phyloP scores from a whole-genome alignment of 208 protist species.

The Acanthamoeba polyphaga region DNA sequence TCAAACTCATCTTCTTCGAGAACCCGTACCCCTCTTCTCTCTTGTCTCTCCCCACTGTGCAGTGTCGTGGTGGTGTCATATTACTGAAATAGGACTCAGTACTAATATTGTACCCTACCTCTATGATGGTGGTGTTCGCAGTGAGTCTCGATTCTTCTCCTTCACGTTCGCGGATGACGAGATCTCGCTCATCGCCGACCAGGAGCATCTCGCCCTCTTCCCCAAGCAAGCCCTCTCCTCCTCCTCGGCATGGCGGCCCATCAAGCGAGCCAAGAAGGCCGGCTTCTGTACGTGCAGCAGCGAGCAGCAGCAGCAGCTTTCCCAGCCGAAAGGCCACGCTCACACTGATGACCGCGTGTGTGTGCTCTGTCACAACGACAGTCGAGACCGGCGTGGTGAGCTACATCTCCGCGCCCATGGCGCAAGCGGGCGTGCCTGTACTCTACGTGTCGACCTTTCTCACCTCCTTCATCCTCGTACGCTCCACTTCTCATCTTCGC shows the following conservation, averaged over 20 bases:
- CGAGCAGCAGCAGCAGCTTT: background rate
- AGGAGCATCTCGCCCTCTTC: slow-evolving; percentile 38
- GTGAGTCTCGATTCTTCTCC: slow-evolving; percentile 58
- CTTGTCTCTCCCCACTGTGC: background rate
- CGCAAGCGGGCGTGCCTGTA: slow-evolving; percentile 46
- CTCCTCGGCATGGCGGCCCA: slow-evolving; percentile 25
- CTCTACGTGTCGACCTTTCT: slow-evolving; percentile 67
- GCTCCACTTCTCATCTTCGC: background rate
- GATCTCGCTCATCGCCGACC: slow-evolving; percentile 70
- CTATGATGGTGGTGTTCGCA: background rate
- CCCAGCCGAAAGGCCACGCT: no score
- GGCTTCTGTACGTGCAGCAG: slow-evolving; percentile 74
- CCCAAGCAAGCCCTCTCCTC: background rate
- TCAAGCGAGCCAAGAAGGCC: slow-evolving; percentile 64
- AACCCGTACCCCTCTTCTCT: background rate
- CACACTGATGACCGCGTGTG: background rate
- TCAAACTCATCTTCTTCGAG: slow-evolving; percentile 73
- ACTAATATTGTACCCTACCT: no score
- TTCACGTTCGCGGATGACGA: slow-evolving; percentile 69
- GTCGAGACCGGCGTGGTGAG: slow-evolving; percentile 69
- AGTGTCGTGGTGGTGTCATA: no score
- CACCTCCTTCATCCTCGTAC: slow-evolving; percentile 66
- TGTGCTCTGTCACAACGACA: background rate
- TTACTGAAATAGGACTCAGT: no score
- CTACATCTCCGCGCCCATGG: slow-evolving; percentile 64